Evolutionary conservation across 305 asterid genomes (phyloP).

Genomic region (Solanum hybrid): DNA sequence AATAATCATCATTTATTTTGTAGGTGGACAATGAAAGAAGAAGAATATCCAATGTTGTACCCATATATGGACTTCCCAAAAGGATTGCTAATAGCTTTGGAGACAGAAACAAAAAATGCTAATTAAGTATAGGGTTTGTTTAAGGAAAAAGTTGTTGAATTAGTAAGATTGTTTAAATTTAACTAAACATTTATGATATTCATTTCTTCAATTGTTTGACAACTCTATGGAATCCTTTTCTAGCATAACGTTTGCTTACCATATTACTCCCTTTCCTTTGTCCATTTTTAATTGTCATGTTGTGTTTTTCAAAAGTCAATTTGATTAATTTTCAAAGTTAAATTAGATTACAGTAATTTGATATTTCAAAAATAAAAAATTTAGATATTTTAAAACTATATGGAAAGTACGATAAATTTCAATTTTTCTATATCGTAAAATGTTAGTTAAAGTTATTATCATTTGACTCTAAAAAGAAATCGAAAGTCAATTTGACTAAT

Average conservation of each 20-base stretch:
- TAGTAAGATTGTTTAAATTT: neutral
- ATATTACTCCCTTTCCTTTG: neutral
- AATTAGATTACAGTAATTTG: too few species aligned
- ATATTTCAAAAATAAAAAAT: too few species aligned
- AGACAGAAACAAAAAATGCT: constrained; percentile 1
- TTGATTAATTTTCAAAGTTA: too few species aligned
- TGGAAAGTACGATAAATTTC: rapidly evolving
- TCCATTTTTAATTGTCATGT: too few species aligned
- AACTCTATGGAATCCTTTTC: neutral
- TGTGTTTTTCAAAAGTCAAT: neutral
- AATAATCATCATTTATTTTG: neutral
- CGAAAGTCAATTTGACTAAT: too few species aligned
- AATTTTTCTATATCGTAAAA: too few species aligned
- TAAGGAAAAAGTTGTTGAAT: neutral
- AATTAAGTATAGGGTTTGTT: neutral
- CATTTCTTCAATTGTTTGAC: neutral
- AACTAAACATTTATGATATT: neutral
- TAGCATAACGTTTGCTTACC: neutral
- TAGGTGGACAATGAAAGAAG: constrained; percentile 59
- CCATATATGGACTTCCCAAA: constrained; percentile 61
- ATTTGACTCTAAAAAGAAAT: too few species aligned
- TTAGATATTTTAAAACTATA: too few species aligned
- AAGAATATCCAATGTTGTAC: constrained; percentile 37
- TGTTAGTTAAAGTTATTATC: too few species aligned
- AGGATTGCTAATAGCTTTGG: constrained; percentile 40